Conservation (phyloP, 139 green algal genomes). For the Chlamydomonas sp. region DNA sequence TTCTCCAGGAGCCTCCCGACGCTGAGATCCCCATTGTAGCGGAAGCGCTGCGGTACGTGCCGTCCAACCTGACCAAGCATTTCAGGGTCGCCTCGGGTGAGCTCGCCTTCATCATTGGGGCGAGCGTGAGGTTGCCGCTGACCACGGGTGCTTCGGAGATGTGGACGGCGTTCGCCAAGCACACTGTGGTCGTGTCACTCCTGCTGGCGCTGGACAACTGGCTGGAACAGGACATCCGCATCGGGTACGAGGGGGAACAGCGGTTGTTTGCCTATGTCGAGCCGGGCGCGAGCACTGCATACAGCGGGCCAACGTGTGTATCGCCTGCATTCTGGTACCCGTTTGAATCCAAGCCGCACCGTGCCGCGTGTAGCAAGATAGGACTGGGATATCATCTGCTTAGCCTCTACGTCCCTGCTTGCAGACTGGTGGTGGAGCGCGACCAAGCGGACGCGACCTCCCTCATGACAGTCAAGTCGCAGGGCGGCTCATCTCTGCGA, state of each 20-base stretch:
- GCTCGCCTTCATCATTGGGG: neutral
- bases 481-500: constrained; percentile 3
- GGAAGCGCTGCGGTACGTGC: neutral
- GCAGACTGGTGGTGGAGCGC: constrained; percentile 13
- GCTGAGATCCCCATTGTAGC: constrained; percentile 7
- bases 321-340: neutral
- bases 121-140: constrained; percentile 2
- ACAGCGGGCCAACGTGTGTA: neutral
- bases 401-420: neutral
- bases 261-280: neutral
- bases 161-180: neutral
- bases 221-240: constrained; percentile 6
- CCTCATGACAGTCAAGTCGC: constrained; percentile 3
- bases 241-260: constrained; percentile 6
- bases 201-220: constrained; percentile 20
- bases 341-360: too few species aligned
- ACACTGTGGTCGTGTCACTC: constrained; percentile 11
- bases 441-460: constrained; percentile 5
- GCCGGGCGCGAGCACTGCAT: neutral
- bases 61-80: neutral
- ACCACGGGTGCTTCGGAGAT: neutral
- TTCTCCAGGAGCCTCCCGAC: neutral
- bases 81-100: constrained; percentile 7
- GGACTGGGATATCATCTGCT: neutral
- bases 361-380: neutral